phyloP scores from a whole-genome alignment of 768 basidiomycete genomes.

The Leccinum variicolor region DNA sequence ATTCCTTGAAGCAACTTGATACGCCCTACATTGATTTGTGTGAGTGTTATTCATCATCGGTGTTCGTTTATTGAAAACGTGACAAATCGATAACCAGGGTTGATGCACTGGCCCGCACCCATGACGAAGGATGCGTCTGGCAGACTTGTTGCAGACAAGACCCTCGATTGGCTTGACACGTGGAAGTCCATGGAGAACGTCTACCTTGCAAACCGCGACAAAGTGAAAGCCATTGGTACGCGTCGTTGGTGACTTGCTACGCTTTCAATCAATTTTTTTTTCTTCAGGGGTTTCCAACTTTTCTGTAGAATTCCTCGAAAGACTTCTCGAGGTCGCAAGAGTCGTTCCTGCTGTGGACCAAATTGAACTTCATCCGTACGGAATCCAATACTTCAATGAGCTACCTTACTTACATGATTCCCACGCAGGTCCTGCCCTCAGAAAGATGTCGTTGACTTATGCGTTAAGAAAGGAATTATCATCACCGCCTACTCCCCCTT shows the following conservation, averaged over 20 bases:
- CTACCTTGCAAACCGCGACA: slow-evolving; percentile 59
- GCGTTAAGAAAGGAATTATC: slow-evolving; percentile 60
- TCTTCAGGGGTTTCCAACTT: slow-evolving; percentile 64
- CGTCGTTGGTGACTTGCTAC: background rate
- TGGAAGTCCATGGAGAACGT: slow-evolving; percentile 78
- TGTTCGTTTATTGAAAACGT: background rate
- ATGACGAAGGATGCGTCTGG: slow-evolving; percentile 45
- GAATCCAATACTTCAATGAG: slow-evolving; percentile 17
- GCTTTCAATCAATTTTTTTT: background rate
- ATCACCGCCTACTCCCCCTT: slow-evolving; percentile 83
- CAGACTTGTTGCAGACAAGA: slow-evolving; percentile 46
- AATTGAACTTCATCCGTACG: slow-evolving; percentile 68
- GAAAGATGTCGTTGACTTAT: slow-evolving; percentile 48
- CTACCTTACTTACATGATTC: background rate
- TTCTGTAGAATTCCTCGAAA: slow-evolving; percentile 58
- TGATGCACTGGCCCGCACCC: slow-evolving; percentile 84
- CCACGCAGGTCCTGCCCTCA: background rate
- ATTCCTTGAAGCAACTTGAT: slow-evolving; percentile 62
- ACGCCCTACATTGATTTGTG: slow-evolving; percentile 81
- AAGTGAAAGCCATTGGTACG: slow-evolving; percentile 72
- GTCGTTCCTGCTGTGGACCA: slow-evolving; percentile 77
- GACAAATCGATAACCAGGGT: slow-evolving; percentile 37
- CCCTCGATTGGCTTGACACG: slow-evolving; percentile 65
- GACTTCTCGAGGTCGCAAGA: slow-evolving; percentile 51
- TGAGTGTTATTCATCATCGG: slow-evolving; percentile 25